phyloP scores from a whole-genome alignment of 164 flowering plant species.

The Paratinospora sagittata region DNA sequence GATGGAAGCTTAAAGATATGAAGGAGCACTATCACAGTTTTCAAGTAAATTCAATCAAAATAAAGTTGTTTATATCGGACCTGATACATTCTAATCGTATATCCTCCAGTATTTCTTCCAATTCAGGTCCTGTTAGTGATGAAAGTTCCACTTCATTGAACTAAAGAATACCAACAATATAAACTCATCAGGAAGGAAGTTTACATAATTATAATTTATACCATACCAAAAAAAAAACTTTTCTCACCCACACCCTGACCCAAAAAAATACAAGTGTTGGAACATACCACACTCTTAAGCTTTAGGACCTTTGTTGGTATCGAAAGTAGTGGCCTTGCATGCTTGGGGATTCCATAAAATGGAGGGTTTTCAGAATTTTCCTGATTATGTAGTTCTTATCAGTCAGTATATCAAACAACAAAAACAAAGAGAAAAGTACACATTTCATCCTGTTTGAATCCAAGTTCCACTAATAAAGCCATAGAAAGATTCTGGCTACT shows the following conservation, averaged over 20 bases:
- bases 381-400: conserved; percentile 28
- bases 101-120: conserved; percentile 82
- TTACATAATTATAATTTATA: neutral
- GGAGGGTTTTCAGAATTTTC: conserved; percentile 38
- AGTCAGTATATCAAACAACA: conserved; percentile 9
- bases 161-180: conserved; percentile 24
- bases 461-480: neutral
- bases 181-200: neutral
- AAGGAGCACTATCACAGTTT: neutral
- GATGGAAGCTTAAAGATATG: neutral
- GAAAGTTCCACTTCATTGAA: conserved; percentile 43
- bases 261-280: neutral
- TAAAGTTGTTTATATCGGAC: conserved; percentile 24
- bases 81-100: conserved; percentile 85
- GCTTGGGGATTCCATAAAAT: conserved; percentile 64
- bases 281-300: conserved; percentile 76
- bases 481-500: neutral
- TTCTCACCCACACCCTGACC: no score
- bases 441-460: neutral
- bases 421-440: neutral
- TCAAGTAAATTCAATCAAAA: neutral
- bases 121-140: conserved; percentile 46
- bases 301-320: conserved; percentile 67
- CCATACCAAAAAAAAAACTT: no score
- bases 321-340: conserved; percentile 77